Evolutionary conservation across 2,329 filamentous ascomycete species (phyloP), one percentile per base, ranked within the genome.

Genomic region (Aspergillus sp.): DNA sequence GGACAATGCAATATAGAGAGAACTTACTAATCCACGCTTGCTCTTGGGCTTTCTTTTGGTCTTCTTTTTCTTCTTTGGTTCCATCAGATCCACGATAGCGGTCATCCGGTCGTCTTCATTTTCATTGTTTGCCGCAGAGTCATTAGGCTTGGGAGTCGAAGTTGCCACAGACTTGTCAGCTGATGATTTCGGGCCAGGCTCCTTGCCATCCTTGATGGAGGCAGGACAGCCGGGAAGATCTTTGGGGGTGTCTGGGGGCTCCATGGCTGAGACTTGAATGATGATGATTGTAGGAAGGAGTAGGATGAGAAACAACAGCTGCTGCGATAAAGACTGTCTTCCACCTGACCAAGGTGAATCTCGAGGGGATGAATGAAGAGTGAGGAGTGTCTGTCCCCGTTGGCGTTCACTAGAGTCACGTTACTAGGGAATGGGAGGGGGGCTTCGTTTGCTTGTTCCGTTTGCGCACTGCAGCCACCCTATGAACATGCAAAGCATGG

Each of bases 1-100:
- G 6, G 11, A 16, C 36, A 18, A 50, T 36, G 26, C 22, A 29
- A 29, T 26, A 20, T 45, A 42, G 20, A 24, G 51, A 11, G 18
- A 39, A 18, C 55, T 7, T 64, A 68, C 67, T 46, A 52, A 51
- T 53, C 77, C 77, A 52, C 76, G 71, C 64, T 79, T 70, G 61
- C 73, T 75, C 56, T 74, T 77, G n/a, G 78, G 67, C 47, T 71
- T 75, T 11, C 47, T 67, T 49, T 70, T 75, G 55, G 63, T 75
- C 58, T 68, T 75, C 56, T 74, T 77, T 51, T 73, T 76, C 61
- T 74, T 75, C 45, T 69, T 70, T 32, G 61, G 60, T 36, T 52
- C 45, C 7, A 50, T 53, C 39, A 57, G 18, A 18, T 65, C 57
- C 24, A 66, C 53, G 9, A 56, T 50, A 20, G 51, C 42, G 46